A percentile compares a stretch with the other conserved stretches of the same genome.
Conservation (phyloP, 495 filamentous ascomycete species). For the Xylaria bambusicola region DNA sequence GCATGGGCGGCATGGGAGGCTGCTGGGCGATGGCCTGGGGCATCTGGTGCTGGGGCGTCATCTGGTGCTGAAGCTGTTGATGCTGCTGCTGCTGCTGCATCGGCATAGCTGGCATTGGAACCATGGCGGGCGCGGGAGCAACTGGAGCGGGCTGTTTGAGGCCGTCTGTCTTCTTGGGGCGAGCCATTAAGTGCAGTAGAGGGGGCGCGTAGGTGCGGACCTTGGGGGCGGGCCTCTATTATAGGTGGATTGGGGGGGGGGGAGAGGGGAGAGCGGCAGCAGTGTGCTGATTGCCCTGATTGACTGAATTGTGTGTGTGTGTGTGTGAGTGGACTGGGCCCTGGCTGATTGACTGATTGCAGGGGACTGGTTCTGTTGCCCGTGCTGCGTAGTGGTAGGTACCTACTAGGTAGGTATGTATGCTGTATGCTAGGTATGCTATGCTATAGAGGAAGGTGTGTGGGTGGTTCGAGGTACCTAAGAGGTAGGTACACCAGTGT, state of each 20-base stretch:
- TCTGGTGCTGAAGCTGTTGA: constrained; percentile 23
- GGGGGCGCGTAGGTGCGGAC: constrained; percentile 37
- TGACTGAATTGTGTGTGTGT: background rate
- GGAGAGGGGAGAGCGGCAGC: too few species aligned
- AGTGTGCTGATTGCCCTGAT: background rate
- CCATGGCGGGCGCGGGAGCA: constrained; percentile 33
- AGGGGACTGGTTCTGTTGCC: too few species aligned
- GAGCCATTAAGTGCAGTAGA: constrained; percentile 45
- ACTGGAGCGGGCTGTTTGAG: constrained; percentile 40
- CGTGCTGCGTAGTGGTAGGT: too few species aligned
- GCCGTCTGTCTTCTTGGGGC: constrained; percentile 51
- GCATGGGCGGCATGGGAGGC: constrained; percentile 27
- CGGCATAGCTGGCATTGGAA: constrained; percentile 32
- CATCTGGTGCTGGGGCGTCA: constrained; percentile 24
- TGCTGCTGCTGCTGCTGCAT: constrained; percentile 15
- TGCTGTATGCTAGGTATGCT: too few species aligned
- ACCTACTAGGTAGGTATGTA: too few species aligned
- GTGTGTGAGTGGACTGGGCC: too few species aligned
- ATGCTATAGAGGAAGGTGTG: too few species aligned
- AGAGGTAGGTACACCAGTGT: too few species aligned
- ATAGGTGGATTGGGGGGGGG: too few species aligned
- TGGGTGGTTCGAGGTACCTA: too few species aligned
- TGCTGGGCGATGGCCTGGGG: constrained; percentile 26
- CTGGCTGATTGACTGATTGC: too few species aligned
- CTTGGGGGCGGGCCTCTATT: constrained; percentile 31